phyloP scores from a whole-genome alignment of 2,329 filamentous ascomycete species.

The Microdochium paspali region DNA sequence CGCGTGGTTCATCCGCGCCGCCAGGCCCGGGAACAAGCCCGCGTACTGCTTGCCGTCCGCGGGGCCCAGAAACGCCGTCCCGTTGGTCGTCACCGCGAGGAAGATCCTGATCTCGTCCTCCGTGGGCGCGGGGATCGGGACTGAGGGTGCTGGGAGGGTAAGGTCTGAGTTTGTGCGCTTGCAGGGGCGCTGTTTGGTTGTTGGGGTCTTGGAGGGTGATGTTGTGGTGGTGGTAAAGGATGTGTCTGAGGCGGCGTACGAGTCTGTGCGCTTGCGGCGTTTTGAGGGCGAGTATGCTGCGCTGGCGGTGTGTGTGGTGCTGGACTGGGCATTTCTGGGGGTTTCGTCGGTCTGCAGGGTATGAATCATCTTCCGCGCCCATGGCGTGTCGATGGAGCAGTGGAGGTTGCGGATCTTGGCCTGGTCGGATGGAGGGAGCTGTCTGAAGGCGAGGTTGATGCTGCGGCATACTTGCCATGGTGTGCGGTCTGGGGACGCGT shows the following conservation, averaged over 20 bases:
- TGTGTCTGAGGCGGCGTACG: conserved; percentile 26
- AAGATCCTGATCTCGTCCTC: not conserved
- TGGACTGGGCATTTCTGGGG: not conserved
- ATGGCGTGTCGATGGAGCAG: not conserved
- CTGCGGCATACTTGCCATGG: conserved; percentile 22
- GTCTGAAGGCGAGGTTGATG: conserved; percentile 14
- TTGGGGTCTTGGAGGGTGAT: conserved; percentile 4
- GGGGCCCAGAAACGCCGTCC: not conserved
- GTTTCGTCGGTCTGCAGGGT: conserved; percentile 5
- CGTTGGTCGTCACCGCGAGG: not conserved
- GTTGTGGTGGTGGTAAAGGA: conserved; percentile 22
- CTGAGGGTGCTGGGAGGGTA: not conserved
- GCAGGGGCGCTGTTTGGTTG: not conserved
- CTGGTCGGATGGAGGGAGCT: conserved; percentile 10
- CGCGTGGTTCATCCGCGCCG: conserved; percentile 24
- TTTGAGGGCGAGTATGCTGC: no score
- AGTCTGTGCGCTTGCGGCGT: not conserved
- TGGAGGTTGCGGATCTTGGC: not conserved
- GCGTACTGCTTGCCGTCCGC: conserved; percentile 4
- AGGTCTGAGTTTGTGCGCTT: no score
- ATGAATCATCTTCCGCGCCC: not conserved
- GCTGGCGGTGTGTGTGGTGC: no score
- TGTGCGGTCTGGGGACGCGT: conserved; percentile 15
- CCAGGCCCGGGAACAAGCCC: conserved; percentile 20
- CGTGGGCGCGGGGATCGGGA: not conserved